Base-by-base conservation (phyloP, 495 filamentous ascomycete species). In the Podospora anserina region DNA sequence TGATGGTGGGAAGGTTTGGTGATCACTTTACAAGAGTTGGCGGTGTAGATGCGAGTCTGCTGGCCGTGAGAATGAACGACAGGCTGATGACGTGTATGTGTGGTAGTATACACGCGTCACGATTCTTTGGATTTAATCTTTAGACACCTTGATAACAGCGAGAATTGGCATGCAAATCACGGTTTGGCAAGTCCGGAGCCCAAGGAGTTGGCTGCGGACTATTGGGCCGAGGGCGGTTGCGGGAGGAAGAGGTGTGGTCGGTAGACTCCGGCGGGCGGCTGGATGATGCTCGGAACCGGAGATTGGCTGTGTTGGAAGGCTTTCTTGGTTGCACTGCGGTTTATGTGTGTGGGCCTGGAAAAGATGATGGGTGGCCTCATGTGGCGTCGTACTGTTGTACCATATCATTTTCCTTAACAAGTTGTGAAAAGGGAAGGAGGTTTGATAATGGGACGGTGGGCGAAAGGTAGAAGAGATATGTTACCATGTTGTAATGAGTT, bases 251-350 rank as follows among this genome's bases (percentile, higher is more conserved):
- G 13, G 39, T 13, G 39, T 49, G 13, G 39, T 49, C 39, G 39
- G 39, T 49, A 49, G 7, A 11, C 39, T 49, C 5, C 39, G 39
- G 39, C 39, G 39, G 39, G 39, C 39, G 39, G 39, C 39, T 27
- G 54, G 53, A 49, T 20, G 44, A 53, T 18, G n/a, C 63, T 65
- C 39, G 63, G 63, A 49, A 16, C 39, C 39, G 39, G 39, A 13
- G 39, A 49, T 49, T 49, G 39, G 39, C 39, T 49, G 15, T 49
- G 39, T 49, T 49, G 6, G 7, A 32, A 32, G 30, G 39, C 39
- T 49, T 49, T 49, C 39, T 49, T 49, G 39, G 39, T 49, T 49
- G 39, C 39, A 49, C 39, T 49, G 39, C 11, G 39, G 39, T 49
- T 49, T 49, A 16, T 49, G 39, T 49, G 39, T 49, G 39, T 49